These are phyloP conservation scores for Saprolegnia diclina DNA, from an alignment of 352 stramenopile genomes.

Conservation along the genomic window DNA sequence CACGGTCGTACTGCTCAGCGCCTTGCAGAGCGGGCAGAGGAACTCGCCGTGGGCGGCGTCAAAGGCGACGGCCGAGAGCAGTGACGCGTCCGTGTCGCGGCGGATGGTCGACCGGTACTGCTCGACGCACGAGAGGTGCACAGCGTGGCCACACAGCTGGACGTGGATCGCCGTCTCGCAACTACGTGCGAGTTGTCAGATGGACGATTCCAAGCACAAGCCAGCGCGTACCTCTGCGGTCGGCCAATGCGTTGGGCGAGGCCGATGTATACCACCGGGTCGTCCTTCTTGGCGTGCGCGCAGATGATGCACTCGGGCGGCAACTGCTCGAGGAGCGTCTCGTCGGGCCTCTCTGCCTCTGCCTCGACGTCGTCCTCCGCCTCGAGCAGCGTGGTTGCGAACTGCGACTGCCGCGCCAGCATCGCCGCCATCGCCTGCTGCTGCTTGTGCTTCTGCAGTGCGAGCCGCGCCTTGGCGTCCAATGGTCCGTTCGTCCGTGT, in stretches of 20 bases:
- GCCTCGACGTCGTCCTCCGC: conserved; percentile 34
- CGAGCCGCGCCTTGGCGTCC: conserved; percentile 46
- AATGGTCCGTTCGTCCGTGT: conserved; percentile 30
- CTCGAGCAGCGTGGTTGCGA: conserved; percentile 54
- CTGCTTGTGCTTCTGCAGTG: conserved; percentile 67
- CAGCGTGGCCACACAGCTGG: conserved; percentile 81
- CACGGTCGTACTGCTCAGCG: conserved; percentile 88
- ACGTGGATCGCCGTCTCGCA: conserved; percentile 44
- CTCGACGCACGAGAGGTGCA: conserved; percentile 84
- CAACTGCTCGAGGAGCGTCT: conserved; percentile 15
- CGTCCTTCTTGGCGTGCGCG: conserved; percentile 72
- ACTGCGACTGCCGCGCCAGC: conserved; percentile 60
- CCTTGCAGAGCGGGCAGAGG: conserved; percentile 88
- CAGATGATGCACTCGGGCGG: conserved; percentile 41
- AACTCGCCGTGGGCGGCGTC: conserved; percentile 84
- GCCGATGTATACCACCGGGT: conserved; percentile 84
- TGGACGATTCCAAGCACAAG: too few relatives aligned
- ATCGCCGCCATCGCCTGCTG: conserved; percentile 80
- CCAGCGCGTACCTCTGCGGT: too few relatives aligned
- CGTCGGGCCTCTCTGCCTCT: conserved; percentile 25
- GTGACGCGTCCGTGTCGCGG: conserved; percentile 66
- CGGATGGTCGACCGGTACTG: conserved; percentile 86
- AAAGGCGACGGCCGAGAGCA: conserved; percentile 64
- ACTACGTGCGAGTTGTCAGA: not conserved
- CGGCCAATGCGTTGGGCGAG: conserved; percentile 43